phyloP scores from a whole-genome alignment of 352 stramenopile species.

The Pythium vanterpoolii region DNA sequence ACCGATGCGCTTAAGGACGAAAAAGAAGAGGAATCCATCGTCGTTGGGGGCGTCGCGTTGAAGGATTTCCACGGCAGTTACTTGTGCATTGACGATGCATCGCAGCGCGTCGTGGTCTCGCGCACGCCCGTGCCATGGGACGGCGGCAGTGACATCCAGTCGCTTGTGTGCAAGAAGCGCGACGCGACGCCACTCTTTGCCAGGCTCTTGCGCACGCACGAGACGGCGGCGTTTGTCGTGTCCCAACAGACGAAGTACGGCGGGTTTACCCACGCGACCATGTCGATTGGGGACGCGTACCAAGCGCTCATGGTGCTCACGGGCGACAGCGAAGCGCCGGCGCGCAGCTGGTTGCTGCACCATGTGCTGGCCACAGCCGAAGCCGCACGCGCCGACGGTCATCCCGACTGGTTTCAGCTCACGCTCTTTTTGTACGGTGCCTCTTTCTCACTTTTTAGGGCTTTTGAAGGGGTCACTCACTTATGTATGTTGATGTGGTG shows the following conservation, averaged over 20 bases:
- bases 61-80: constrained; percentile 79
- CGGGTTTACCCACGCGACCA: constrained; percentile 42
- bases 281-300: constrained; percentile 62
- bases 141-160: constrained; percentile 55
- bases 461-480: neutral
- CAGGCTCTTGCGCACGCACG: constrained; percentile 75
- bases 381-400: constrained; percentile 56
- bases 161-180: constrained; percentile 71
- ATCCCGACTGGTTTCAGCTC: constrained; percentile 82
- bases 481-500: neutral
- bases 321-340: constrained; percentile 36
- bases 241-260: constrained; percentile 45
- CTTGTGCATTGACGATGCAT: constrained; percentile 56
- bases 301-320: constrained; percentile 57
- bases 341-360: constrained; percentile 57
- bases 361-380: constrained; percentile 69
- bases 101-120: constrained; percentile 37
- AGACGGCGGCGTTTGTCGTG: constrained; percentile 53
- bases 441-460: neutral
- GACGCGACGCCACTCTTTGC: constrained; percentile 45
- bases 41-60: constrained; percentile 50
- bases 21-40: neutral
- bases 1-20: neutral
- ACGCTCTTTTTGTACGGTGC: constrained; percentile 61
- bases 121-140: constrained; percentile 65